These are phyloP conservation scores for Stemphylium beticola DNA, from an alignment of 2,329 filamentous ascomycete genomes.

Conservation along the genomic window DNA sequence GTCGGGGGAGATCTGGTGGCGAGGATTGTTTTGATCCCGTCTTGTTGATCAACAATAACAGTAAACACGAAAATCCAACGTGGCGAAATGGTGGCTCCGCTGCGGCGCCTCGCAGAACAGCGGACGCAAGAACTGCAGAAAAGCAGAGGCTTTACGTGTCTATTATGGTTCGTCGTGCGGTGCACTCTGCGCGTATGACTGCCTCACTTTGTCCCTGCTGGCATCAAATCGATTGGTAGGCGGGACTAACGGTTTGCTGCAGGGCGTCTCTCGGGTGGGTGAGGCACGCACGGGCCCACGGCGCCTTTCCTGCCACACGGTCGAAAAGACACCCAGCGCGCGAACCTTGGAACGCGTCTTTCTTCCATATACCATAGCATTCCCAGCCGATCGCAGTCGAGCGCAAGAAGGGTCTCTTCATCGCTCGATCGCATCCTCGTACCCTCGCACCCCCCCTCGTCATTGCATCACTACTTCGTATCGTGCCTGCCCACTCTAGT, in stretches of 20 bases:
- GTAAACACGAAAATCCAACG: slow-evolving; percentile 2
- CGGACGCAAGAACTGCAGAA: background rate
- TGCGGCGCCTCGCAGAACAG: slow-evolving; percentile 15
- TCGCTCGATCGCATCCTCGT: slow-evolving; percentile 19
- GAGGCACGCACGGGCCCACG: slow-evolving; percentile 10
- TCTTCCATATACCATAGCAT: slow-evolving; percentile 28
- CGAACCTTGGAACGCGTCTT: slow-evolving; percentile 22
- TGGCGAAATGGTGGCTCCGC: slow-evolving; percentile 1
- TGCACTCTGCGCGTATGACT: slow-evolving; percentile 6
- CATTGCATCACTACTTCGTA: slow-evolving; percentile 24
- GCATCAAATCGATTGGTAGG: slow-evolving; percentile 25
- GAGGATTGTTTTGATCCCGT: slow-evolving; percentile 14
- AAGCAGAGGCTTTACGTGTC: background rate
- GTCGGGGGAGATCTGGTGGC: slow-evolving; percentile 1
- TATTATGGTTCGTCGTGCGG: background rate
- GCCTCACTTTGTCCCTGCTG: slow-evolving; percentile 24
- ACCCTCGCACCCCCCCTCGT: slow-evolving; percentile 7
- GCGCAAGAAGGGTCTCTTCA: slow-evolving; percentile 32
- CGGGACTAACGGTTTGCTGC: slow-evolving; percentile 24
- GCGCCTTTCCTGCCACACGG: slow-evolving; percentile 17
- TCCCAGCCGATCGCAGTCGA: slow-evolving; percentile 34
- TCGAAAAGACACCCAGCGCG: slow-evolving; percentile 32
- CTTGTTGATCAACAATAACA: slow-evolving; percentile 18
- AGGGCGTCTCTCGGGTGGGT: slow-evolving; percentile 17
- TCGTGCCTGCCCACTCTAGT: slow-evolving; percentile 15